Base-by-base conservation (phyloP, 169 alveolate genomes). In the Eimeria acervulina region DNA sequence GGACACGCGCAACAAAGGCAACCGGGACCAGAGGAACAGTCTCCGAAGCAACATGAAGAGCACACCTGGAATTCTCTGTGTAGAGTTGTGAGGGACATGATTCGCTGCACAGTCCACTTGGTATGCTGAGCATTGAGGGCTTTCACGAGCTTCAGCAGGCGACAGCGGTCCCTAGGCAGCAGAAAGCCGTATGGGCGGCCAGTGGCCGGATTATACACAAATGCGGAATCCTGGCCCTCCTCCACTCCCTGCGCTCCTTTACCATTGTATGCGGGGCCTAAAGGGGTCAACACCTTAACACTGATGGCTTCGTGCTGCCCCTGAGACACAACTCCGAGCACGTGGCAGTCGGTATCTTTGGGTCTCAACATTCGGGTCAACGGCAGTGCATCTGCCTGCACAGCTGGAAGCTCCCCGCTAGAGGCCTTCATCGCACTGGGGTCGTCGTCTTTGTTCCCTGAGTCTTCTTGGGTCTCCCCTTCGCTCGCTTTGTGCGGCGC, bases 11-110 rank as follows among this genome's bases (percentile, higher is more conserved):
- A 36, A 15, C 28, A 17, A 7, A 4, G n/a, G 10, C 52, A 21
- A 19, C 23, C 40, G 36, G 12, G 31, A 51, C 42, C 47, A 33
- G 17, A 31, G 33, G 31, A 55, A 55, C 76, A 84, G 38, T 31
- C 55, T 19, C 47, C 42, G 17, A 61, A 10, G 68, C 38, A 17
- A 40, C 33, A 51, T 33, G 74, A 21, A 74, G 42, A 13, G 42
- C 10, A 38, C 72, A 94, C 96, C 96, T 94, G 96, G 66, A 84
- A 94, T 63, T 94, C 96, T 21, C 96, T 87, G 90, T 94, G 90
- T 33, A 94, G 40, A 19, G 96, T 84, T 26, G 96, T 94, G 91
- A 94, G 96, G 23, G 90, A 80, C 96, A 85, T 94, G 89, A 94
- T 36, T 38, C 96, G 92, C 66, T 81, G 74, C 36, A 94, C 95